A percentile compares a stretch with the other conserved stretches of the same genome.
Evolutionary conservation across 257 asterid species (phyloP).

Genomic region (Capsicum baccatum): DNA sequence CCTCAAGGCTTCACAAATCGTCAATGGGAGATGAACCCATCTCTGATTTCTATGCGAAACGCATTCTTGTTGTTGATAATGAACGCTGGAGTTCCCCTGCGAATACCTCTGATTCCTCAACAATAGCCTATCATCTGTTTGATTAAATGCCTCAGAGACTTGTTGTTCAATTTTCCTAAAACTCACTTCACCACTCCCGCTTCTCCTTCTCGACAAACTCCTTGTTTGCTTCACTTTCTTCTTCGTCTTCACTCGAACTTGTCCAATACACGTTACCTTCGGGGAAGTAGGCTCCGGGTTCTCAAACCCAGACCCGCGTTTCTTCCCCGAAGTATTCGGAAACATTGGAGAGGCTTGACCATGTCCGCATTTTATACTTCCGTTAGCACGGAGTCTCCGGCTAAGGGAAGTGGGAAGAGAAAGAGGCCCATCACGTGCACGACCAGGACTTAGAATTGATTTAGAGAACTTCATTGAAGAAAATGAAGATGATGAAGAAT

Average conservation of each 20-base stretch:
- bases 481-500: slow-evolving; percentile 35
- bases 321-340: slow-evolving; percentile 49
- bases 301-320: slow-evolving; percentile 69
- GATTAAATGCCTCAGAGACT: slow-evolving; percentile 30
- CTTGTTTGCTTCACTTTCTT: slow-evolving; percentile 67
- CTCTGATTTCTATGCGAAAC: slow-evolving; percentile 72
- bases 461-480: slow-evolving; percentile 56
- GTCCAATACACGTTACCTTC: slow-evolving; percentile 96
- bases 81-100: slow-evolving; percentile 42
- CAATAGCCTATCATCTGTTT: slow-evolving; percentile 32
- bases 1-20: slow-evolving; percentile 85
- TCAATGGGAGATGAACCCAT: slow-evolving; percentile 88
- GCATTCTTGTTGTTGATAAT: slow-evolving; percentile 60
- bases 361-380: slow-evolving; percentile 76
- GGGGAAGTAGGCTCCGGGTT: slow-evolving; percentile 97
- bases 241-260: slow-evolving; percentile 89
- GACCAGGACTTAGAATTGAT: slow-evolving; percentile 56
- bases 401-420: slow-evolving; percentile 78
- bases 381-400: slow-evolving; percentile 74
- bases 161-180: slow-evolving; percentile 60
- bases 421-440: slow-evolving; percentile 62
- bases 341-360: slow-evolving; percentile 82
- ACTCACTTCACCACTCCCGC: slow-evolving; percentile 57
- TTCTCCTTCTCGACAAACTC: slow-evolving; percentile 65
- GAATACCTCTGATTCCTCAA: slow-evolving; percentile 39